These are phyloP conservation scores for Harringtonia lauricola DNA, from an alignment of 2,329 filamentous ascomycete species.

Conservation along the genomic window DNA sequence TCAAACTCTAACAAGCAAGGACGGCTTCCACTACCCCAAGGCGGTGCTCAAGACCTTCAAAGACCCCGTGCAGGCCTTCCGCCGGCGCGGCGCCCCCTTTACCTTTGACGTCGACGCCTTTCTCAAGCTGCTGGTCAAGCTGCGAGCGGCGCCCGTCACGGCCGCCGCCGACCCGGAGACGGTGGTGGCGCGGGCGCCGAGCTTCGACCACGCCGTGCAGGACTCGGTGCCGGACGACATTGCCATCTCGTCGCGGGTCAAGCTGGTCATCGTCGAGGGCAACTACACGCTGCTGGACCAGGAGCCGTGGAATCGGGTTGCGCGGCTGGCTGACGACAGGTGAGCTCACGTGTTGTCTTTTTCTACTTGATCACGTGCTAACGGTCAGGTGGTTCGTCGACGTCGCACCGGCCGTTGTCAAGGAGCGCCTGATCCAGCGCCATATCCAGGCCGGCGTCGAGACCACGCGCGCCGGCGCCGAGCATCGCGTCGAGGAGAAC, in stretches of 20 bases:
- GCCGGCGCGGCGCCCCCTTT: slow-evolving; percentile 13
- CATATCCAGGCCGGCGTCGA: slow-evolving; percentile 78
- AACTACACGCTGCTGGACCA: slow-evolving; percentile 36
- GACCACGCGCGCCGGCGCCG: slow-evolving; percentile 54
- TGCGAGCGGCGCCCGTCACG: slow-evolving; percentile 12
- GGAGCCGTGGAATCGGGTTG: slow-evolving; percentile 31
- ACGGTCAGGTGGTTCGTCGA: slow-evolving; percentile 59
- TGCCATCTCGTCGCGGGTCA: slow-evolving; percentile 23
- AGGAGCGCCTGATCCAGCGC: slow-evolving; percentile 55
- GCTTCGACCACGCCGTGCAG: slow-evolving; percentile 39
- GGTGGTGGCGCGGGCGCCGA: slow-evolving; percentile 22
- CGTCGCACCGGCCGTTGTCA: slow-evolving; percentile 63
- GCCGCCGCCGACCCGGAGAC: slow-evolving; percentile 9
- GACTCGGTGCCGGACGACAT: slow-evolving; percentile 25
- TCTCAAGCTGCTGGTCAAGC: slow-evolving; percentile 10
- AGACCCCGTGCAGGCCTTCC: slow-evolving; percentile 15
- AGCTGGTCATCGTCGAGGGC: slow-evolving; percentile 37
- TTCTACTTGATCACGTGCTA: neutral
- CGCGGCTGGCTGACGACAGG: slow-evolving; percentile 32
- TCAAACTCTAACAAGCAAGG: slow-evolving; percentile 9
- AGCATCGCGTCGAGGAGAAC: slow-evolving; percentile 66
- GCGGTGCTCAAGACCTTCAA: slow-evolving; percentile 11
- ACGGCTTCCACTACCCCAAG: slow-evolving; percentile 20
- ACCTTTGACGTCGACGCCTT: neutral
- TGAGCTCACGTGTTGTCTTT: neutral